Evolutionary conservation across 805 yeast genomes (phyloP).

Genomic region (Priceomyces haplophilus): DNA sequence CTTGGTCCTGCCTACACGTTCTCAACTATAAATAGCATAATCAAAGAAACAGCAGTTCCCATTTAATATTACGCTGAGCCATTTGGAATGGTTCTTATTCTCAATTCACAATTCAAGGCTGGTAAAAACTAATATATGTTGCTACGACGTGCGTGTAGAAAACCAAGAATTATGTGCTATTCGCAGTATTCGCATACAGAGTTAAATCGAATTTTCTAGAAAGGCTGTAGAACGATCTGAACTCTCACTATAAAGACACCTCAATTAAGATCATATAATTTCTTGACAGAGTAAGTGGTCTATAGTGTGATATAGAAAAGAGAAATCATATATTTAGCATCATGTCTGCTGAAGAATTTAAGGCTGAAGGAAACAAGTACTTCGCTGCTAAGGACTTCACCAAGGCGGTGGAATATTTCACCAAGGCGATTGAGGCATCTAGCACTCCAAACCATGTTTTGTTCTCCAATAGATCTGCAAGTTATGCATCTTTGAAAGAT

Average conservation of each 20-base stretch:
- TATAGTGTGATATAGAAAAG: background rate
- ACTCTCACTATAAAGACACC: background rate
- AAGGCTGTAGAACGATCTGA: background rate
- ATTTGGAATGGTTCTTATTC: background rate
- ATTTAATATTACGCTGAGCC: background rate
- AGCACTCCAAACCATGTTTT: slow-evolving; percentile 85
- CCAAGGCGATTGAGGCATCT: slow-evolving; percentile 84
- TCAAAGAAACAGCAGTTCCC: slow-evolving; percentile 13
- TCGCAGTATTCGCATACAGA: background rate
- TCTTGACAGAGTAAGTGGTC: background rate
- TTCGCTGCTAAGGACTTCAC: slow-evolving; percentile 83
- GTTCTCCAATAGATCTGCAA: slow-evolving; percentile 91
- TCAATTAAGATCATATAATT: too few relatives aligned
- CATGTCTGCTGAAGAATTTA: slow-evolving; percentile 65
- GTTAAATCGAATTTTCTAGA: background rate
- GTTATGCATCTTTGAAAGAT: slow-evolving; percentile 75
- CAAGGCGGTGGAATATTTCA: slow-evolving; percentile 75
- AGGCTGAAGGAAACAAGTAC: slow-evolving; percentile 91
- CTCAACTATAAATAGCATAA: slow-evolving; percentile 38
- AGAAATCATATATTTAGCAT: background rate
- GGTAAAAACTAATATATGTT: background rate
- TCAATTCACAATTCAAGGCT: background rate
- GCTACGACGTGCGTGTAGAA: background rate
- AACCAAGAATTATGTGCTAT: background rate
- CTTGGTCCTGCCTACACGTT: slow-evolving; percentile 68